Conservation (phyloP, 805 yeast species). For the Saccharomycopsis babjevae region DNA sequence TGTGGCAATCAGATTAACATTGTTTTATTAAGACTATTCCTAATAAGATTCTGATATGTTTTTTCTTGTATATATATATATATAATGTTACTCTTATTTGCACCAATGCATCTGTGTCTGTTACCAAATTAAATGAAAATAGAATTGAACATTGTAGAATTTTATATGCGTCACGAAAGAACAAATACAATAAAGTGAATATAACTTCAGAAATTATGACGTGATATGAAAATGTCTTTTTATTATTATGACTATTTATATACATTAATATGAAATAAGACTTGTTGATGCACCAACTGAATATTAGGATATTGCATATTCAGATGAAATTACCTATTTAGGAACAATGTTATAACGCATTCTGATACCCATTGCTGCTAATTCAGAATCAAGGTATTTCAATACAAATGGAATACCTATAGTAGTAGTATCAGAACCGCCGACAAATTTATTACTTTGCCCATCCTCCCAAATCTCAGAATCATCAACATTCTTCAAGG, state of each 20-base stretch:
- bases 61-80: too few species aligned
- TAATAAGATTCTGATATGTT: too few species aligned
- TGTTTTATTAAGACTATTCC: too few species aligned
- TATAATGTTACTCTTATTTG: too few species aligned
- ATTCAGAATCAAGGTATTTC: constrained; percentile 88
- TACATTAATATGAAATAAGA: neutral
- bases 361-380: constrained; percentile 96
- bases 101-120: too few species aligned
- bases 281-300: neutral
- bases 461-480: constrained; percentile 95
- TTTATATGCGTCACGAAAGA: too few species aligned
- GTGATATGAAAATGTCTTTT: neutral
- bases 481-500: constrained; percentile 43
- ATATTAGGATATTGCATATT: neutral
- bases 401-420: constrained; percentile 95
- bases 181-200: too few species aligned
- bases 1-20: too few species aligned
- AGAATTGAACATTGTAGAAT: too few species aligned
- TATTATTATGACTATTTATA: neutral
- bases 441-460: constrained; percentile 79
- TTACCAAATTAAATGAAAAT: too few species aligned
- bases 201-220: too few species aligned
- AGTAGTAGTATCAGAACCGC: constrained; percentile 89
- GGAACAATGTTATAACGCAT: constrained; percentile 30
- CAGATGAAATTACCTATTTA: neutral